phyloP scores from a whole-genome alignment of 306 rosid species.

The Cucumis cinereus region DNA sequence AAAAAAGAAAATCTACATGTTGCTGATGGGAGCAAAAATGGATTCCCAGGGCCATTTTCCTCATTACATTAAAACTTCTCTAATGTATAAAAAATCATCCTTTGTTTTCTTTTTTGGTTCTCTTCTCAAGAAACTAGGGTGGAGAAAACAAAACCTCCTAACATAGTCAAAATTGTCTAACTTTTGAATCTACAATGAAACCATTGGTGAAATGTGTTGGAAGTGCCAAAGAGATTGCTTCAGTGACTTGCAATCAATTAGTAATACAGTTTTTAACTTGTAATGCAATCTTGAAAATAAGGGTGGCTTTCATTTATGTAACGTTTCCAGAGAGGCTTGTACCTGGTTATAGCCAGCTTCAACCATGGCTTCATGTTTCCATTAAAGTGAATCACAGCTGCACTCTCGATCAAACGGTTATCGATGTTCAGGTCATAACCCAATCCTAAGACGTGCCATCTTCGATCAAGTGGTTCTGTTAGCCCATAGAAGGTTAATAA shows the following conservation, averaged over 20 bases:
- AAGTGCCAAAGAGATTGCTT: constrained; percentile 24
- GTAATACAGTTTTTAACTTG: constrained; percentile 58
- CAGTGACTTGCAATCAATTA: constrained; percentile 34
- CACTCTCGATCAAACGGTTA: constrained; percentile 84
- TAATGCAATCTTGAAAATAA: constrained; percentile 59
- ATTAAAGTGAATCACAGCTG: constrained; percentile 78
- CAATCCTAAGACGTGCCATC: constrained; percentile 99
- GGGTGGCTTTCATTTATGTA: constrained; percentile 79
- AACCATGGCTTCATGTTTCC: constrained; percentile 99
- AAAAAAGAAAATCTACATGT: constrained; percentile 43
- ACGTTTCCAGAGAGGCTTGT: constrained; percentile 78
- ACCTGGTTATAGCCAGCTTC: constrained; percentile 76
- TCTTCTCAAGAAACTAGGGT: constrained; percentile 33
- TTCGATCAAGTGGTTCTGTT: constrained; percentile 96
- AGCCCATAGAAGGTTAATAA: constrained; percentile 83
- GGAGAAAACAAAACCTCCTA: constrained; percentile 33
- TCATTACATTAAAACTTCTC: constrained; percentile 37
- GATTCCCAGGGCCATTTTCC: constrained; percentile 39
- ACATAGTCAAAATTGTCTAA: constrained; percentile 60
- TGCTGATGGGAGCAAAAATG: constrained; percentile 50
- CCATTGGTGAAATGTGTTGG: constrained; percentile 25
- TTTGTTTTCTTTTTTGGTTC: constrained; percentile 7
- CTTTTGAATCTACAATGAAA: constrained; percentile 45
- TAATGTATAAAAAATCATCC: constrained; percentile 31
- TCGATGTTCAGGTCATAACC: constrained; percentile 86